Percentiles rank a stretch among this genome's conserved stretches.
These are phyloP conservation scores for Sugiyamaella americana DNA, from an alignment of 805 yeast genomes.

Conservation along the genomic window DNA sequence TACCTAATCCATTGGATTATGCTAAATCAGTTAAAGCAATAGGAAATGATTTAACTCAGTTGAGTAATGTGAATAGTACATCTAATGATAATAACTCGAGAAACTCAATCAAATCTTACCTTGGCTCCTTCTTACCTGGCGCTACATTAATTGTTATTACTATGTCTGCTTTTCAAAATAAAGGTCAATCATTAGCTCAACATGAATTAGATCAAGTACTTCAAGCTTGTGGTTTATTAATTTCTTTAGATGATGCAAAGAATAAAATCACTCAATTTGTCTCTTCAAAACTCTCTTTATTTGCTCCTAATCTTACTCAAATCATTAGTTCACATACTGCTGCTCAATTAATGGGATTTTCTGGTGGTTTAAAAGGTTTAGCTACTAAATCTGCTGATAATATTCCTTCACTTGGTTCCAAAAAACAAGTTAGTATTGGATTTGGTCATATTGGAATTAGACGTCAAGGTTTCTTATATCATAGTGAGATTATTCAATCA, in stretches of 20 bases:
- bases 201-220: conserved; percentile 36
- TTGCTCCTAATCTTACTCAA: conserved; percentile 77
- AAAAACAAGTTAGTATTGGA: conserved; percentile 34
- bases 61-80: conserved; percentile 18
- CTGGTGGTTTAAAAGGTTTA: conserved; percentile 63
- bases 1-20: conserved; percentile 58
- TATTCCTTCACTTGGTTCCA: conserved; percentile 57
- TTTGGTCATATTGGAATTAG: conserved; percentile 43
- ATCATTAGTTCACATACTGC: conserved; percentile 68
- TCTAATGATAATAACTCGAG: too few relatives aligned
- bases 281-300: conserved; percentile 45
- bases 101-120: conserved; percentile 11
- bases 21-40: conserved; percentile 46
- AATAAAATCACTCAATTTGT: conserved; percentile 46
- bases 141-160: conserved; percentile 68
- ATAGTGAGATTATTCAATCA: conserved; percentile 51
- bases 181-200: conserved; percentile 29
- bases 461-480: conserved; percentile 64
- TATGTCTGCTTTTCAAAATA: conserved; percentile 60
- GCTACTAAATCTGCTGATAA: conserved; percentile 78
- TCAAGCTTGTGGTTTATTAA: conserved; percentile 43
- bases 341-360: conserved; percentile 60
- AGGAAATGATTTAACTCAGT: conserved; percentile 40
- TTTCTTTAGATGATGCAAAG: conserved; percentile 41
- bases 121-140: conserved; percentile 43